Evolutionary conservation across 2,329 filamentous ascomycete genomes (phyloP).

Genomic region (Fusarium domesticum): DNA sequence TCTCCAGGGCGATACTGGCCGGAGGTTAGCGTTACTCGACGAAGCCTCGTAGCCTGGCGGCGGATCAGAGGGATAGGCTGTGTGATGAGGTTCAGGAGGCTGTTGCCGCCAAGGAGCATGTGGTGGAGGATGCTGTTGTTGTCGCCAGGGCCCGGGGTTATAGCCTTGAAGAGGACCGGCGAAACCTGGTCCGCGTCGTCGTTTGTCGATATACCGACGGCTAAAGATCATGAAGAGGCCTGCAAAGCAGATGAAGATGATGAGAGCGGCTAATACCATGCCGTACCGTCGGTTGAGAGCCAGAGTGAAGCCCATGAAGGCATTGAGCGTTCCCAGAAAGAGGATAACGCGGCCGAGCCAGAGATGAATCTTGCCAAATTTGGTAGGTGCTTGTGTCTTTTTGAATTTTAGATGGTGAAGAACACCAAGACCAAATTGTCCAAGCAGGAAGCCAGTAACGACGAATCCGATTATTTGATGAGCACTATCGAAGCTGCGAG

Average conservation of each 20-base stretch:
- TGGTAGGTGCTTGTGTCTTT: constrained; percentile 47
- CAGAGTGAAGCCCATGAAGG: constrained; percentile 59
- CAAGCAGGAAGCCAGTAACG: constrained; percentile 49
- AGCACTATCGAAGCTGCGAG: constrained; percentile 48
- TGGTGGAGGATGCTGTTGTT: too few species aligned
- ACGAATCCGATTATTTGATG: constrained; percentile 61
- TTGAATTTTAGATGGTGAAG: constrained; percentile 55
- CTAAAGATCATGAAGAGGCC: constrained; percentile 38
- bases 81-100: constrained; percentile 14
- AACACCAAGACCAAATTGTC: constrained; percentile 53
- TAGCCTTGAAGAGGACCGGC: constrained; percentile 23
- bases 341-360: constrained; percentile 57
- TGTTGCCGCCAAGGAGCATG: constrained; percentile 32
- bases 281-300: constrained; percentile 48
- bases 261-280: constrained; percentile 46
- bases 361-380: constrained; percentile 52
- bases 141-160: constrained; percentile 33
- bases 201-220: constrained; percentile 27
- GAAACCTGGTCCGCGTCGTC: constrained; percentile 18
- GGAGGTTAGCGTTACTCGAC: constrained; percentile 32
- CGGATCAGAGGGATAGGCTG: constrained; percentile 26
- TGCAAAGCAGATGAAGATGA: constrained; percentile 42
- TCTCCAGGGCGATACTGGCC: constrained; percentile 30
- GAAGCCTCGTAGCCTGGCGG: constrained; percentile 36
- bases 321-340: constrained; percentile 53